Evolutionary conservation across 2,329 filamentous ascomycete species (phyloP).

Genomic region (Colletotrichum sp.): DNA sequence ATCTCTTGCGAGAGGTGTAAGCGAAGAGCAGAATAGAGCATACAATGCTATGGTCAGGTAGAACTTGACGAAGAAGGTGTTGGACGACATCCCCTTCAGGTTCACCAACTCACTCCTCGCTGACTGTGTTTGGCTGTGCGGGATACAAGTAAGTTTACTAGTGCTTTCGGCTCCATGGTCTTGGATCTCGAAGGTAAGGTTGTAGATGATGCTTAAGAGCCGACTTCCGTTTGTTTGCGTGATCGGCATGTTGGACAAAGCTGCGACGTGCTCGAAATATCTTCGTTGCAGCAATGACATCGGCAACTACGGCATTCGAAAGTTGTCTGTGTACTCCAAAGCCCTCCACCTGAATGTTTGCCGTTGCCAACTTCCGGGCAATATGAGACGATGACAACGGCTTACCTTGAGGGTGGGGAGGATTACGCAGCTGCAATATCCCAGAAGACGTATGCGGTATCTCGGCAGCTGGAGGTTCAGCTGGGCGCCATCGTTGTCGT

Average conservation of each 20-base stretch:
- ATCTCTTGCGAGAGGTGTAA: not conserved
- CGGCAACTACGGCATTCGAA: no score
- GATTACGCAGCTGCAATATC: not conserved
- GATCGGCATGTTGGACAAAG: not conserved
- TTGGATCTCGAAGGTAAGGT: not conserved
- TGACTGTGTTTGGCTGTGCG: not conserved
- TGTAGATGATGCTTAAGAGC: not conserved
- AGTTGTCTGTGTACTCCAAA: not conserved
- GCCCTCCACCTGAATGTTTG: not conserved
- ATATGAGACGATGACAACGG: not conserved
- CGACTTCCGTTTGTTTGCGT: not conserved
- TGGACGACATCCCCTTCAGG: not conserved
- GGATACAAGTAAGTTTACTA: not conserved
- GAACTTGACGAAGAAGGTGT: not conserved
- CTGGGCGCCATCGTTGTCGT: not conserved
- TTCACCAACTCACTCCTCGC: not conserved
- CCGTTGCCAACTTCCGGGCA: not conserved
- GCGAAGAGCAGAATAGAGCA: not conserved
- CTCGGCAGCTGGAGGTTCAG: not conserved
- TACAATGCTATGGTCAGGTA: not conserved
- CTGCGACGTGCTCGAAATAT: not conserved
- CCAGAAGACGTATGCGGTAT: not conserved
- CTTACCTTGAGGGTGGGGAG: not conserved
- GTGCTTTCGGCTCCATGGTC: not conserved
- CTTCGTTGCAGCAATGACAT: not conserved